Conservation (phyloP, 1,139 yeast genomes). For the Zygosaccharomyces sapae region DNA sequence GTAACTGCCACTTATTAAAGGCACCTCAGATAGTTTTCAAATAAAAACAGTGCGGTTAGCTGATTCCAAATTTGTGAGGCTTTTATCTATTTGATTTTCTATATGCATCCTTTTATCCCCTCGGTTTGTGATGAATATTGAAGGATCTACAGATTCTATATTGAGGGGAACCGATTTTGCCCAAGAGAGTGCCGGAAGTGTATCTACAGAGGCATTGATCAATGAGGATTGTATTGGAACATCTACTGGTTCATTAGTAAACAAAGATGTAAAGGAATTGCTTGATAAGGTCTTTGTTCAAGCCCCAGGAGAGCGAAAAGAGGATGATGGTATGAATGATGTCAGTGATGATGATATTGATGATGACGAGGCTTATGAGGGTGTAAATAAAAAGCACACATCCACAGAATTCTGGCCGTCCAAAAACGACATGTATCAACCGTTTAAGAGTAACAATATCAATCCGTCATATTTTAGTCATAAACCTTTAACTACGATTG, state of each 20-base stretch:
- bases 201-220: slow-evolving; percentile 21
- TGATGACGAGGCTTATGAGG: neutral
- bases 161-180: slow-evolving; percentile 7
- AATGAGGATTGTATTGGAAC: slow-evolving; percentile 12
- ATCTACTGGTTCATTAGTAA: slow-evolving; percentile 24
- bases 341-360: neutral
- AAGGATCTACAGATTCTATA: slow-evolving; percentile 13
- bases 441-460: neutral
- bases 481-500: neutral
- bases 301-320: neutral
- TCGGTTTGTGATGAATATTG: slow-evolving; percentile 6
- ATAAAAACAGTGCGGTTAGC: neutral
- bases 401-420: neutral
- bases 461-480: neutral
- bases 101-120: neutral
- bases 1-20: neutral
- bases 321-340: neutral
- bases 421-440: neutral
- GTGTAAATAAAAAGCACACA: neutral
- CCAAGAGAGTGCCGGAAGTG: slow-evolving; percentile 9
- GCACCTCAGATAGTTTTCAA: neutral
- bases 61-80: neutral
- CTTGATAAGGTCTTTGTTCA: slow-evolving; percentile 11
- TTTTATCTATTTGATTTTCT: neutral
- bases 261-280: slow-evolving; percentile 17